Evolutionary conservation across 257 asterid genomes (phyloP), one percentile per base, ranked within the genome.

Genomic region (Lavandula angustifolia): DNA sequence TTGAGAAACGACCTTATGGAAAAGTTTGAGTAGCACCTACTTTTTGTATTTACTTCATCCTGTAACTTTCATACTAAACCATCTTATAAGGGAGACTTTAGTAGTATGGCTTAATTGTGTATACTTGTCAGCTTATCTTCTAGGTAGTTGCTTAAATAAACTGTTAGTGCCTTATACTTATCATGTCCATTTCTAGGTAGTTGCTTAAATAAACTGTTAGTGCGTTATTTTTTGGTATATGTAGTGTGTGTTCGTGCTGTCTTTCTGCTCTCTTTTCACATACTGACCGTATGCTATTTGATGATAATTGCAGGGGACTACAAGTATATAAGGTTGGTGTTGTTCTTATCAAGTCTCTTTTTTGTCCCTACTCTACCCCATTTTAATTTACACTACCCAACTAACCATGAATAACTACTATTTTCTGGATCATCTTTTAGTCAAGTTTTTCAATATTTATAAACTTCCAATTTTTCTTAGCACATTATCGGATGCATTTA

Each of bases 261-360:
- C 12, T 40, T 6, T 18, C 3, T 52, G 13, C 46, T 73, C 44
- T 18, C 70, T 16, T 43, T 37, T 50, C 27, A 50, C 8, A 6
- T 68, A 70, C 85, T 79, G 75, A 75, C 66, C 66, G 48, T 34
- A 43, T 62, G 71, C 60, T 53, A 7, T 67, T 81, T 69, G 67
- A 55, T 68, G 71, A 44, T 41, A 29, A 66, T 71, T 76, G 82
- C 95, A 92, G 98, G 89, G 71, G 99, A 92, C 82, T 85, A 92
- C 69, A 92, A 92, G 69, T 92, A 92, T 40, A 59, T 76, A 75
- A 87, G 95, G 98, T 91, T 80, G 61, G 89, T 75, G 40, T 68
- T 72, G 9, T 59, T 53, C 65, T 61, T 59, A 14, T 54, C 40
- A 33, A 59, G 11, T 48, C 12, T 54, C 74, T 54, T 22, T 27